Base-by-base conservation (phyloP, 441 rosid species). In the Lepidium campestre region DNA sequence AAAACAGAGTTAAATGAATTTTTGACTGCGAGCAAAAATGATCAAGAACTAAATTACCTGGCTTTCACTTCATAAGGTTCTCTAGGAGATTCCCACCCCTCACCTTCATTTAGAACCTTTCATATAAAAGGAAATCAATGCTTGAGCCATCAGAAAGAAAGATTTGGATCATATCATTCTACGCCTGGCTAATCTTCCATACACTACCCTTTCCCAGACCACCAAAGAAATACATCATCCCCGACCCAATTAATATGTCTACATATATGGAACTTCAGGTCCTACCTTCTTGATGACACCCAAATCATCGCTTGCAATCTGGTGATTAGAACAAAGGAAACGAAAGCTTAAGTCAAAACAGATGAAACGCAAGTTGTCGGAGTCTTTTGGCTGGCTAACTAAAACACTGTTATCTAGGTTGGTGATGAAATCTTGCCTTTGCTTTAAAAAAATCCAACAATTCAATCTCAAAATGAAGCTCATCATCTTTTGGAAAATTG, bases 31-130 rank as follows among this genome's bases (percentile, higher is more conserved):
- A n/a, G n/a, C 27, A 63, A 71, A 20, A 36, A 65, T 10, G 35
- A 52, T 64, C 35, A 77, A 69, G 55, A 53, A 57, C 53, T 18
- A 19, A 52, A 41, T 56, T 84, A 94, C 99, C 98, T 64, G 65
- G 88, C 93, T 79, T 83, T 86, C 25, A 91, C 89, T 90, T 94
- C 97, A 79, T 90, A 94, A 27, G 97, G 97, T 74, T 84, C 90
- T 79, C 97, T 83, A 19, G 99, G 99, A 46, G 97, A 73, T 75
- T 95, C 97, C 98, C 98, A 95, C 15, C 99, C 96, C 77, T 90
- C 82, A 1, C 99, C 98, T 70, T 95, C 99, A 29, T 75, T 68
- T 64, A 87, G 7, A 53, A 92, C 84, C 98, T 92, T 71, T 45
- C 77, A 78, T 17, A 57, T 19, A 65, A 71, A 52, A 45, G 12